Evolutionary conservation across 495 filamentous ascomycete genomes (phyloP).

Genomic region (Lasiosphaeriaceae sp.): DNA sequence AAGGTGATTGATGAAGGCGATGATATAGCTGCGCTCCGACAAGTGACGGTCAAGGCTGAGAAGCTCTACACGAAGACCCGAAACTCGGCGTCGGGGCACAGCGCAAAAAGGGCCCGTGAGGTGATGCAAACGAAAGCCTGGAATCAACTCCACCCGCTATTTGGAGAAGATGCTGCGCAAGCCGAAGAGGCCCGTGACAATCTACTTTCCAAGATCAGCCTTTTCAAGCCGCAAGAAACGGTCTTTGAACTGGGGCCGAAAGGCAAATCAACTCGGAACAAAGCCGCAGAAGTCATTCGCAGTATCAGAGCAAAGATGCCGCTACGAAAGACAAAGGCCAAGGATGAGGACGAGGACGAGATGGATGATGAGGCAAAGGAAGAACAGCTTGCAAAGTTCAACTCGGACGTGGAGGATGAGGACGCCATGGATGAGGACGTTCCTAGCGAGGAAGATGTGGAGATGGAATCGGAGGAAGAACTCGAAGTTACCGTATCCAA

Average conservation of each 20-base stretch:
- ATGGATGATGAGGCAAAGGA: constrained; percentile 27
- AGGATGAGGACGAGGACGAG: constrained; percentile 30
- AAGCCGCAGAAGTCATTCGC: constrained; percentile 78
- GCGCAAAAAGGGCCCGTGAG: constrained; percentile 77
- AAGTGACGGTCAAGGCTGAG: constrained; percentile 82
- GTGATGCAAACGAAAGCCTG: constrained; percentile 64
- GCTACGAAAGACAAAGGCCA: constrained; percentile 34
- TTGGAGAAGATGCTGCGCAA: constrained; percentile 60
- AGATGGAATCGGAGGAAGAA: constrained; percentile 68
- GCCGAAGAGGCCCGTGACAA: constrained; percentile 68
- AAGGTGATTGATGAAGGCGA: constrained; percentile 69
- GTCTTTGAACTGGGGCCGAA: constrained; percentile 87
- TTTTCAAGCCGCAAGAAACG: constrained; percentile 84
- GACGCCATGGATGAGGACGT: constrained; percentile 31
- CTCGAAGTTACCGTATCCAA: constrained; percentile 80
- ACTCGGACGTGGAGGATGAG: constrained; percentile 23
- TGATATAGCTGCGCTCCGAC: constrained; percentile 66
- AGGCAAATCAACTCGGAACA: constrained; percentile 55
- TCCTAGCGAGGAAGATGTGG: constrained; percentile 30
- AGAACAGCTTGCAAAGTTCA: constrained; percentile 22
- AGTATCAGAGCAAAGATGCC: constrained; percentile 58
- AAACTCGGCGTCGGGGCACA: constrained; percentile 81
- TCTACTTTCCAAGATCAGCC: constrained; percentile 81
- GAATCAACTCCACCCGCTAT: constrained; percentile 69
- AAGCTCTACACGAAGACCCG: constrained; percentile 86